Evolutionary conservation across 352 stramenopile genomes (phyloP).

Genomic region (Salisapilia sapeloensis): DNA sequence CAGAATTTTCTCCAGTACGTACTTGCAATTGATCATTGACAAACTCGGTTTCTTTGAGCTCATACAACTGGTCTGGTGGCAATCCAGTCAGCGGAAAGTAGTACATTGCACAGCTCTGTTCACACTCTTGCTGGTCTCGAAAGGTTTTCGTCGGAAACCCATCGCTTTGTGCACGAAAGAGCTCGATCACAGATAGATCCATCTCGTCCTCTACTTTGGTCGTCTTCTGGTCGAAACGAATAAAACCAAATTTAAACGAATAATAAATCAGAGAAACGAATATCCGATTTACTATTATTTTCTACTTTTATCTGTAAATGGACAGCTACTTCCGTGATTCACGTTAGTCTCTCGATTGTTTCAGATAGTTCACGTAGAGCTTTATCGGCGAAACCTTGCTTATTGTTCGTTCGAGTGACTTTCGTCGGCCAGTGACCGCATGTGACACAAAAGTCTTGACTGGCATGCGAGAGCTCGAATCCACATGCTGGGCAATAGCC

Average conservation of each 20-base stretch:
- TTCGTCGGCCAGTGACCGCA: conserved; percentile 43
- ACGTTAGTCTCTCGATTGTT: too few relatives aligned
- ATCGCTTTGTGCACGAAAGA: too few relatives aligned
- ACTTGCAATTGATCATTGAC: conserved; percentile 41
- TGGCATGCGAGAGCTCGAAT: conserved; percentile 23
- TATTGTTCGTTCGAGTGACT: conserved; percentile 30
- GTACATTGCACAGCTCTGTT: conserved; percentile 83
- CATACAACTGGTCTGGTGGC: conserved; percentile 45
- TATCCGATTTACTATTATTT: too few relatives aligned
- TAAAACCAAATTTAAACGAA: too few relatives aligned
- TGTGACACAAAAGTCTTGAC: conserved; percentile 37
- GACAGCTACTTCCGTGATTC: too few relatives aligned
- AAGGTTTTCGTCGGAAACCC: conserved; percentile 31
- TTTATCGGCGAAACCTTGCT: conserved; percentile 22
- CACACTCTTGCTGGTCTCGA: conserved; percentile 70
- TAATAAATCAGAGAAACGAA: too few relatives aligned
- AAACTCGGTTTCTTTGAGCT: conserved; percentile 77
- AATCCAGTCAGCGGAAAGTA: conserved; percentile 81
- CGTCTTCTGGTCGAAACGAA: too few relatives aligned
- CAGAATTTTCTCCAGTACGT: neutral
- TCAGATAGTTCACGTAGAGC: too few relatives aligned
- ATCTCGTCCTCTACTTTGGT: too few relatives aligned
- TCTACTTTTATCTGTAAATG: too few relatives aligned
- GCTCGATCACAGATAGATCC: too few relatives aligned
- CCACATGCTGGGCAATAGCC: conserved; percentile 24